Evolutionary conservation across 805 yeast genomes (phyloP), one percentile per base, ranked within the genome.

Genomic region (Suhomyces sp.): DNA sequence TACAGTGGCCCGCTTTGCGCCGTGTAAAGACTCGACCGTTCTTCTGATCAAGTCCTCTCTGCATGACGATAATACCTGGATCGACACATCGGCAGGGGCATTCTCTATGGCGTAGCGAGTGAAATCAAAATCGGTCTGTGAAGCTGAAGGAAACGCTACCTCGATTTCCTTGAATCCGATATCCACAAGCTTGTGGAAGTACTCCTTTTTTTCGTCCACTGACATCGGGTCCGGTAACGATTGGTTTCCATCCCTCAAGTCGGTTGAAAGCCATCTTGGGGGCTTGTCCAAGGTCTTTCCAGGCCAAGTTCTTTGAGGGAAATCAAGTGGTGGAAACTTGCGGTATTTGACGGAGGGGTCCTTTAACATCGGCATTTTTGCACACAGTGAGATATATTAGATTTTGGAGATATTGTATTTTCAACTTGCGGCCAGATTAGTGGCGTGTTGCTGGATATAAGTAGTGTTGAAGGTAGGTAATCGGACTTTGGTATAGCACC

Each of bases 191-290:
- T 82, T 80, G 36, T 74, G 63, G 57, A 83, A 83, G 60, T 81
- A 84, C 36, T 68, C 75, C 52, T 79, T 79, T 62, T 84, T 84
- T 51, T 84, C 90, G n/a, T 67, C 80, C 27, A 83, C 68, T n/a
- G 83, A 70, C 95, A 84, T 84, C 35, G 93, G 95, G 53, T 84
- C 93, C 0, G 93, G 91, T 47, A 84, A 70, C 5, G 90, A 80
- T 63, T 84, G 93, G 60, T 84, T 84, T 20, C 95, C 95, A 54
- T 84, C 95, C 50, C 95, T 74, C 42, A 84, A 69, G 53, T 85
- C 95, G 3, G 95, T 84, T 14, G 90, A 80, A 30, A 85, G 66
- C 93, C 93, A 84, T 47, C 93, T 68, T 14, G 95, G 95, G 3
- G 88, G 75, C 53, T 74, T 74, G 33, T 64, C 65, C 38, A 85